phyloP scores from a whole-genome alignment of 176 grass and related monocot genomes.

The Aegilops speltoides region DNA sequence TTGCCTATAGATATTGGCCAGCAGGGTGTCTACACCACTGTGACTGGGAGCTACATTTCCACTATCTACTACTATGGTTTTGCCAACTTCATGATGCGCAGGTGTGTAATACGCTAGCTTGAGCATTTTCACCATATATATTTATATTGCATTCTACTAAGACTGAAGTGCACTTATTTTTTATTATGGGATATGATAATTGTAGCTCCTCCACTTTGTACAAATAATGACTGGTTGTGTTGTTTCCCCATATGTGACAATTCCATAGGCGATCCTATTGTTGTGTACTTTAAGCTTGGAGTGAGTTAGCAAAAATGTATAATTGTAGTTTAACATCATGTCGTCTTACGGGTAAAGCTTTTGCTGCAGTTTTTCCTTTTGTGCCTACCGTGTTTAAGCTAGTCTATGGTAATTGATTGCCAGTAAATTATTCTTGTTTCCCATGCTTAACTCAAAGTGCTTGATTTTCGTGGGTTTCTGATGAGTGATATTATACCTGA shows the following conservation, averaged over 20 bases:
- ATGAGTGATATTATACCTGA: neutral
- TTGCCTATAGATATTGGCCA: slow-evolving; percentile 82
- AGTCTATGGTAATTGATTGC: neutral
- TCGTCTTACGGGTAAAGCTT: neutral
- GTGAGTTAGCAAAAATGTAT: neutral
- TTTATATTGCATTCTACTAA: slow-evolving; percentile 22
- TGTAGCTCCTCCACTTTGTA: neutral
- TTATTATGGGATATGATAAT: neutral
- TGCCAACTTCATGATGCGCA: slow-evolving; percentile 84
- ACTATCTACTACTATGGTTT: slow-evolving; percentile 98
- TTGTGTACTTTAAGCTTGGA: neutral
- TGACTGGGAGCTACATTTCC: slow-evolving; percentile 83
- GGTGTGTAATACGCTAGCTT: slow-evolving; percentile 36
- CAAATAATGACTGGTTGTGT: neutral
- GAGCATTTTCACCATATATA: neutral
- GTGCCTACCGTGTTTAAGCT: neutral
- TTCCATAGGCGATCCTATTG: neutral
- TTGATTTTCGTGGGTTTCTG: neutral
- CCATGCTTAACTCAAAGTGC: neutral
- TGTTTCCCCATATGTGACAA: neutral
- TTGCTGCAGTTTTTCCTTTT: neutral
- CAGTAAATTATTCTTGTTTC: neutral
- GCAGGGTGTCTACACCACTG: slow-evolving; percentile 88
- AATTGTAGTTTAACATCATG: neutral
- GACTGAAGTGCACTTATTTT: neutral